Evolutionary conservation across 2,329 filamentous ascomycete species (phyloP), one percentile per base, ranked within the genome.

Genomic region (Fusarium sp.): DNA sequence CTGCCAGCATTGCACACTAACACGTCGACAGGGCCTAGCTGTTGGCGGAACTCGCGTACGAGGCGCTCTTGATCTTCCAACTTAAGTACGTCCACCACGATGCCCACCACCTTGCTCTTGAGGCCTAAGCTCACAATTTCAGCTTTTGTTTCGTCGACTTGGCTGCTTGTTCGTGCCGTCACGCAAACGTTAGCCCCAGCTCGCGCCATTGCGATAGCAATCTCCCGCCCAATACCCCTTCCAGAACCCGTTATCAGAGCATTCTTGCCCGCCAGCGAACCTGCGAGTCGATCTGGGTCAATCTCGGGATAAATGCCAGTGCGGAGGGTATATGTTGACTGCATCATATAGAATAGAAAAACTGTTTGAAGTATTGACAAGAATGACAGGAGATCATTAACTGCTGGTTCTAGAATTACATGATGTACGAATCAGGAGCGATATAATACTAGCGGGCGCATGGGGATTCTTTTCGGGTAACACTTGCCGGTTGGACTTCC

Each of bases 401-500:
- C 11, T 33, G 33, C 6, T 36, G 3, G n/a, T 20, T 0, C 18
- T 26, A 2, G 9, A 52, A 4, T 22, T 26, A 22, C 5, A 38
- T 54, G 17, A 28, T 28, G 17, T 54, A 54, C 2, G 7, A 22
- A 12, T 26, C 6, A 26, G 33, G 3, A 22, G 6, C 3, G 2
- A 26, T 2, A 7, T 38, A 14, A 8, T 10, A 28, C 9, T 26
- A 11, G 6, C 6, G 13, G 7, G 10, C 17, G 0, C 3, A 6
- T 22, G 9, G 33, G n/a, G 33, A 17, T 22, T 18, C 13, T 13
- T 5, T 15, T 38, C 13, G 33, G 49, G 9, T 28, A 2, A 54
- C 2, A 38, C 7, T 28, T 54, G 51, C 51, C 35, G 18, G 24
- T 1, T 22, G 33, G 33, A 22, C 3, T 54, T 54, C n/a, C 51